A percentile compares a stretch with the other conserved stretches of the same genome.
phyloP scores from a whole-genome alignment of 208 protist species.

The Crithidia brevicula region DNA sequence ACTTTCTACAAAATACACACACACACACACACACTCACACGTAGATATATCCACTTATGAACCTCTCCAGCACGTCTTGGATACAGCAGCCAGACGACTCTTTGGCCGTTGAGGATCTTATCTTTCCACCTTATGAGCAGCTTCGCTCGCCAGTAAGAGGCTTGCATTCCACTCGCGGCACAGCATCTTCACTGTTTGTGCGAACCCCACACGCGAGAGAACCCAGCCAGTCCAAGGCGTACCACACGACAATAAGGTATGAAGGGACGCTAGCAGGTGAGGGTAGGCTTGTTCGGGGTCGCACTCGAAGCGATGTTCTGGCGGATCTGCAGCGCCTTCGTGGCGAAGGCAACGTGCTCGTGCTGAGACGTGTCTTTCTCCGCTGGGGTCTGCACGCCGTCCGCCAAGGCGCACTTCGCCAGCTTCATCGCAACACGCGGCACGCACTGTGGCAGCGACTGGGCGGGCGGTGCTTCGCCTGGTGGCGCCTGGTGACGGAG shows the following conservation, averaged over 20 bases:
- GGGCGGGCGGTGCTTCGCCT: conserved; percentile 27
- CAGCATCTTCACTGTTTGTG: neutral
- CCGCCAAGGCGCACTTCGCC: conserved; percentile 11
- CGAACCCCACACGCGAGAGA: neutral
- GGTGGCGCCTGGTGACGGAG: conserved; percentile 32
- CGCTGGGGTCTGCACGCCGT: conserved; percentile 31
- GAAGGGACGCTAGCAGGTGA: neutral
- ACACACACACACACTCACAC: too few relatives aligned
- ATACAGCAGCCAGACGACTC: conserved; percentile 1
- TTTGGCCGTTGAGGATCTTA: neutral
- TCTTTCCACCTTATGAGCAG: neutral
- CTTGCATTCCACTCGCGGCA: neutral
- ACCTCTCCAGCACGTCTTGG: conserved; percentile 10
- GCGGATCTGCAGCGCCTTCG: conserved; percentile 24
- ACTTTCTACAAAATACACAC: too few relatives aligned
- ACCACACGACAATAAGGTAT: neutral
- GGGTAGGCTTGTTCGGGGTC: neutral
- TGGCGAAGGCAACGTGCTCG: conserved; percentile 9
- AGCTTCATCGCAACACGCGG: conserved; percentile 9
- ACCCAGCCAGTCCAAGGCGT: too few relatives aligned
- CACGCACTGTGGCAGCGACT: conserved; percentile 21
- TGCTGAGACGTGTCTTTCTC: conserved; percentile 11
- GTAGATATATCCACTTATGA: too few relatives aligned
- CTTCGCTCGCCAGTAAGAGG: neutral
- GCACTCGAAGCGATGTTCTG: neutral